Base-by-base conservation (phyloP, 179 eudicot genomes). In the Spinacia oleracea region DNA sequence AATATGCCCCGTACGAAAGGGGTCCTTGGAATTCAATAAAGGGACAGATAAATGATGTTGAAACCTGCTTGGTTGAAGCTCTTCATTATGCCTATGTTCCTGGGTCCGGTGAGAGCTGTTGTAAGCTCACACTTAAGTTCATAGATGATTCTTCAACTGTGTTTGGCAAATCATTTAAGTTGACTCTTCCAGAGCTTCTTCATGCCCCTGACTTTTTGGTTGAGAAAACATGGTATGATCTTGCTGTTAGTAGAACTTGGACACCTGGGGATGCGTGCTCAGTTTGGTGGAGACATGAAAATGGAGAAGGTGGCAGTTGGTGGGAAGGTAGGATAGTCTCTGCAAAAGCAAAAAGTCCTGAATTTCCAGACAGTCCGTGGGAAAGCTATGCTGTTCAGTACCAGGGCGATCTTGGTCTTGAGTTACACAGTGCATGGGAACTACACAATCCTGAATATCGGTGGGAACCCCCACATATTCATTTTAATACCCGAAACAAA, bases 281-380 rank as follows among this genome's bases (percentile, higher is more conserved):
- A 79, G 97, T 95, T 46, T 95, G 98, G 98, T 95, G 98, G 98
- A 91, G 89, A 82, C 85, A 90, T 77, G 91, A 86, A 55, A 82
- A 82, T 5, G 91, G 83, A 74, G 93, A 90, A 80, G 89, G 87
- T 72, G 97, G 98, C 73, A 87, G 86, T 79, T 93, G 98, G 99
- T 96, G 99, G 99, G 92, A 91, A 43, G 99, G 99, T 55, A 76
- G 89, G 74, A 86, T 96, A 32, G 56, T 82, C 65, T 73, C 77
- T 75, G 85, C 84, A 67, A 84, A 83, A 77, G 85, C 98, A 55
- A 96, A 92, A 81, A 92, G 88, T 75, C 63, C 3, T 60, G 96
- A 94, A 21, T 96, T 85, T 87, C 98, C 98, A 3, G 93, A 92
- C 78, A 96, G 99, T 83, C 99, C 99, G 34, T 96, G 99, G 99